Evolutionary conservation across 768 basidiomycete genomes (phyloP).

Genomic region (Suillus plorans): DNA sequence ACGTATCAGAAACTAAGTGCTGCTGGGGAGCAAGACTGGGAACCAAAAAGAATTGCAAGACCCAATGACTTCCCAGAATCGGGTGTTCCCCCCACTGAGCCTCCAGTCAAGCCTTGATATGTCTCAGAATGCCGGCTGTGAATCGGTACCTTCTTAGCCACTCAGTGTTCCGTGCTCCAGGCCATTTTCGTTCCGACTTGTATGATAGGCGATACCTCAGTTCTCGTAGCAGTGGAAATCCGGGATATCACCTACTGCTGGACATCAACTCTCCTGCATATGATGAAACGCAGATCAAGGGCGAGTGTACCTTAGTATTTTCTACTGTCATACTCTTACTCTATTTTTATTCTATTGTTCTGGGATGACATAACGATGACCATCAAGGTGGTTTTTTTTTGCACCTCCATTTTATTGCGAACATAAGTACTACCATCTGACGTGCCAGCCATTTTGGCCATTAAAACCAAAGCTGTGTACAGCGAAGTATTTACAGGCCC

Average conservation of each 20-base stretch:
- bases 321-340: background rate
- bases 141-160: background rate
- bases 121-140: background rate
- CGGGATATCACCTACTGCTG: background rate
- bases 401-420: too few species aligned
- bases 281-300: background rate
- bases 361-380: background rate
- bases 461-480: too few species aligned
- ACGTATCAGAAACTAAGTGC: constrained; percentile 62
- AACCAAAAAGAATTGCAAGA: constrained; percentile 79
- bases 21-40: constrained; percentile 72
- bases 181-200: background rate
- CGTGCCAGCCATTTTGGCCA: too few species aligned
- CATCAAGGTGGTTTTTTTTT: too few species aligned
- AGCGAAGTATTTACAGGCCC: too few species aligned
- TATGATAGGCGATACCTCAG: background rate
- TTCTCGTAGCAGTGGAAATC: background rate
- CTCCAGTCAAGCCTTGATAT: constrained; percentile 26
- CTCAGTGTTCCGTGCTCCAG: background rate
- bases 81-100: constrained; percentile 78
- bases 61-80: constrained; percentile 91
- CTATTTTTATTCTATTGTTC: background rate
- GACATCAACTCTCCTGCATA: background rate
- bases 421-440: too few species aligned
- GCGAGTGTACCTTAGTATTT: background rate